Percentiles rank a stretch among this genome's conserved stretches.
Evolutionary conservation across 768 basidiomycete genomes (phyloP).

Genomic region (Rhodosporidiobolus odoratus): DNA sequence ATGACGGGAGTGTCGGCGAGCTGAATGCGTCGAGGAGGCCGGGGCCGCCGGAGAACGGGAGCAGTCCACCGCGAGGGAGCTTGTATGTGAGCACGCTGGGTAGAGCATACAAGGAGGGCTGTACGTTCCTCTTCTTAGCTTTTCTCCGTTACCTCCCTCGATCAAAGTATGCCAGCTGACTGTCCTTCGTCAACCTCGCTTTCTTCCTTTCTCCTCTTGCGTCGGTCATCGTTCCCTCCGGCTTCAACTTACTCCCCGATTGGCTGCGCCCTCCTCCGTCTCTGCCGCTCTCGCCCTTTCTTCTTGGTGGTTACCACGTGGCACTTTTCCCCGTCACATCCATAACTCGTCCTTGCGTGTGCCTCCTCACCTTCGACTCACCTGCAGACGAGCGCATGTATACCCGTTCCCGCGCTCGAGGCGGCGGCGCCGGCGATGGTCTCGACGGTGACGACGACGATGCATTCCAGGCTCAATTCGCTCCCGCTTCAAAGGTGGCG

Average conservation of each 20-base stretch:
- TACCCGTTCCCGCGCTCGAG: not conserved
- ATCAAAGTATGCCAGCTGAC: not conserved
- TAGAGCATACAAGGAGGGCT: constrained; percentile 11
- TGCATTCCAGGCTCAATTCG: not conserved
- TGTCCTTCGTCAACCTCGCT: not conserved
- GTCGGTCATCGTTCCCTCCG: too few species aligned
- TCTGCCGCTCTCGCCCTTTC: too few species aligned
- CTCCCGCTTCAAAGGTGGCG: not conserved
- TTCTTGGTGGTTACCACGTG: too few species aligned
- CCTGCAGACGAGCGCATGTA: constrained; percentile 6
- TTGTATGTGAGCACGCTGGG: constrained; percentile 22
- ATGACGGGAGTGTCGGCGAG: too few species aligned
- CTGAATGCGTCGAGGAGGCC: constrained; percentile 8
- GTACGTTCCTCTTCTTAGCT: constrained; percentile 5
- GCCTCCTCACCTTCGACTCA: too few species aligned
- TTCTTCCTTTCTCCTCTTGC: not conserved
- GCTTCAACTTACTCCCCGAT: not conserved
- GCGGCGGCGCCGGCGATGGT: not conserved
- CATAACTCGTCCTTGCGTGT: too few species aligned
- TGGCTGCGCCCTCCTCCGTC: not conserved
- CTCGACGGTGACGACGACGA: not conserved
- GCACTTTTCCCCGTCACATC: too few species aligned
- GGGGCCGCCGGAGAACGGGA: constrained; percentile 24
- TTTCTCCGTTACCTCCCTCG: not conserved
- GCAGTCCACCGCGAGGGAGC: constrained; percentile 18